These are phyloP conservation scores for Liriodendron chinense DNA, from an alignment of 164 flowering plant genomes.

Conservation along the genomic window DNA sequence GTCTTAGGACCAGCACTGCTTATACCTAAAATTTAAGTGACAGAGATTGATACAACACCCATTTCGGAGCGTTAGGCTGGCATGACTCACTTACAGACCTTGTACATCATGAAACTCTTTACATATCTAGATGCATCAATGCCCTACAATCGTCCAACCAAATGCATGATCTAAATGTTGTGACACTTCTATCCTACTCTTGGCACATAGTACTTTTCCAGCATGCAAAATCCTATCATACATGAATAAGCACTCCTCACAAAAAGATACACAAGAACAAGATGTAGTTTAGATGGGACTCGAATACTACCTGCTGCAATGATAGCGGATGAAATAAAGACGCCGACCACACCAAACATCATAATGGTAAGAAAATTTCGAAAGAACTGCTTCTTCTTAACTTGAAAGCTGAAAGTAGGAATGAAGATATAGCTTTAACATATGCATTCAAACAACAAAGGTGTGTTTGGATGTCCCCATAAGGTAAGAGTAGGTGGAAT, in stretches of 20 bases:
- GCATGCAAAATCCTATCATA: background rate
- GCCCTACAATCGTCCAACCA: too few species aligned
- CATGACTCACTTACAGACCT: too few species aligned
- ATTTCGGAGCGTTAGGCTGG: too few species aligned
- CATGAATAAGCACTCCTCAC: background rate
- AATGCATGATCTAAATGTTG: too few species aligned
- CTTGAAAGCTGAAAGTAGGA: conserved; percentile 65
- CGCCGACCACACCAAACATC: conserved; percentile 85
- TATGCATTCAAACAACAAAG: background rate
- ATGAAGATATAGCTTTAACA: background rate
- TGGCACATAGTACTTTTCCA: background rate
- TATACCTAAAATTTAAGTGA: too few species aligned
- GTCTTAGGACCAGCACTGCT: too few species aligned
- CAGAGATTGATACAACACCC: too few species aligned
- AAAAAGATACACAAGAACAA: background rate
- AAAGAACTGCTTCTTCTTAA: conserved; percentile 94
- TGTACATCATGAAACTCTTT: too few species aligned
- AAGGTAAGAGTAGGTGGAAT: background rate
- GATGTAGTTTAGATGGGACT: background rate
- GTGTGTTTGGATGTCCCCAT: background rate
- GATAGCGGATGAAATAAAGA: conserved; percentile 60
- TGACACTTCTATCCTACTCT: too few species aligned
- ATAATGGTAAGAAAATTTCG: conserved; percentile 78
- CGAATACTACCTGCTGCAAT: conserved; percentile 58
- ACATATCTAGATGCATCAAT: too few species aligned